phyloP scores from a whole-genome alignment of 2,329 filamentous ascomycete genomes.

The Penicillium vulpinum region DNA sequence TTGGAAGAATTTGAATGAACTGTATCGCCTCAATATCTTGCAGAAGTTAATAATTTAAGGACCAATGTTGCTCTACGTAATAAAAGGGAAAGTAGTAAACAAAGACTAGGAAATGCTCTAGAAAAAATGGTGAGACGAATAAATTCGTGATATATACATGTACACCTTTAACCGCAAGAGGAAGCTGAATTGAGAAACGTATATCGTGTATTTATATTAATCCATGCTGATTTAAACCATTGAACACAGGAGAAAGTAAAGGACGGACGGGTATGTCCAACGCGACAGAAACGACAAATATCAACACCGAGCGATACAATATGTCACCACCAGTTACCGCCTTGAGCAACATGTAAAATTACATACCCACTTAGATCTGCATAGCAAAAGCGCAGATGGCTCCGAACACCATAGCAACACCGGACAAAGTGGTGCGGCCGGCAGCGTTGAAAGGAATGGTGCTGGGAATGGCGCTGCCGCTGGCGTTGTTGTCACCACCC shows the following conservation, averaged over 20 bases:
- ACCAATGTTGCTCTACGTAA: neutral
- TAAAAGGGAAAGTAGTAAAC: neutral
- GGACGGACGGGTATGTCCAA: conserved; percentile 5
- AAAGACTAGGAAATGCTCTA: too few relatives aligned
- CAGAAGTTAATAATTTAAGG: too few relatives aligned
- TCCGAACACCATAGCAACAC: conserved; percentile 24
- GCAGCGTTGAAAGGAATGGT: conserved; percentile 26
- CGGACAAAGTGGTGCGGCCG: conserved; percentile 26
- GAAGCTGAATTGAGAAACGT: neutral
- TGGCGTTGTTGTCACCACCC: too few relatives aligned
- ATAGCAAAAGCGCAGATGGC: conserved; percentile 23
- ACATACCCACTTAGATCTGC: conserved; percentile 22
- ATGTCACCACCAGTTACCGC: neutral
- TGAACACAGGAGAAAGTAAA: conserved; percentile 1
- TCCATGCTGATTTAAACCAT: neutral
- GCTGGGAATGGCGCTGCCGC: conserved; percentile 2
- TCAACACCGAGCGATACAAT: neutral
- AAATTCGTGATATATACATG: neutral
- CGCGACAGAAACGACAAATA: conserved; percentile 2
- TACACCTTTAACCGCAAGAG: neutral
- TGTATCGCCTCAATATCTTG: too few relatives aligned
- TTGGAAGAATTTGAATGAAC: too few relatives aligned
- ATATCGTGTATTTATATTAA: conserved; percentile 11
- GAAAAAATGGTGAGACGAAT: neutral
- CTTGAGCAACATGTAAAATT: neutral